Evolutionary conservation across 2,329 filamentous ascomycete genomes (phyloP).

Genomic region (Cercospora berteroae): DNA sequence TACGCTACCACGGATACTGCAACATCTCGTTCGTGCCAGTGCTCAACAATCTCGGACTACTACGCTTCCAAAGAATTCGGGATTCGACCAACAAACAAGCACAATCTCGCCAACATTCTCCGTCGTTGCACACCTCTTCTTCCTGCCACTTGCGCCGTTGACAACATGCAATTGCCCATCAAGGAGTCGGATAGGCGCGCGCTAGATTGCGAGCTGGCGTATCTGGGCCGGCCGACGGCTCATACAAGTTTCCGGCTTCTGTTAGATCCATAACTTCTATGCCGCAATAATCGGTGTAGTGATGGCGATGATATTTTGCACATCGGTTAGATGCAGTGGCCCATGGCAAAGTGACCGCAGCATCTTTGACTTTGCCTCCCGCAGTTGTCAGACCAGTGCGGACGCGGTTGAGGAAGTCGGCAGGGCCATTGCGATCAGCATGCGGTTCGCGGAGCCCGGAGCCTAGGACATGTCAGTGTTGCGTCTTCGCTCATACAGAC

Average conservation of each 20-base stretch:
- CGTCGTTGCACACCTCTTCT: neutral
- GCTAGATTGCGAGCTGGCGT: neutral
- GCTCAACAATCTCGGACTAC: neutral
- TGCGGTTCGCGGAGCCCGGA: conserved; percentile 17
- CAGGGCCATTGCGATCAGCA: conserved; percentile 25
- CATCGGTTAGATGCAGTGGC: conserved; percentile 11
- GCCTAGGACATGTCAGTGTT: conserved; percentile 3
- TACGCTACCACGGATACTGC: neutral
- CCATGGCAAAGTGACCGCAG: conserved; percentile 19
- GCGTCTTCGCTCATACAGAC: neutral
- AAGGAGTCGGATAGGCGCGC: neutral
- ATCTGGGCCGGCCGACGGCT: neutral
- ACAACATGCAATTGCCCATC: neutral
- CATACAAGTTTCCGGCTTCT: neutral
- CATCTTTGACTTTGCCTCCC: conserved; percentile 11
- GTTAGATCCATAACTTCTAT: conserved; percentile 20
- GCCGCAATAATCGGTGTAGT: conserved; percentile 14
- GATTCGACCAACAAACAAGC: neutral
- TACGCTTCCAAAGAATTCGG: neutral
- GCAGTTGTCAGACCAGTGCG: neutral
- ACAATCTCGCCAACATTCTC: neutral
- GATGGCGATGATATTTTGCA: conserved; percentile 17
- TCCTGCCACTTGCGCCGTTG: neutral
- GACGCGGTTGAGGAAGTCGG: conserved; percentile 19
- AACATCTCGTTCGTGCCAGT: neutral